A percentile compares a stretch with the other conserved stretches of the same genome.
Evolutionary conservation across 208 protist species (phyloP).

Genomic region (Wallacemonas collosoma): DNA sequence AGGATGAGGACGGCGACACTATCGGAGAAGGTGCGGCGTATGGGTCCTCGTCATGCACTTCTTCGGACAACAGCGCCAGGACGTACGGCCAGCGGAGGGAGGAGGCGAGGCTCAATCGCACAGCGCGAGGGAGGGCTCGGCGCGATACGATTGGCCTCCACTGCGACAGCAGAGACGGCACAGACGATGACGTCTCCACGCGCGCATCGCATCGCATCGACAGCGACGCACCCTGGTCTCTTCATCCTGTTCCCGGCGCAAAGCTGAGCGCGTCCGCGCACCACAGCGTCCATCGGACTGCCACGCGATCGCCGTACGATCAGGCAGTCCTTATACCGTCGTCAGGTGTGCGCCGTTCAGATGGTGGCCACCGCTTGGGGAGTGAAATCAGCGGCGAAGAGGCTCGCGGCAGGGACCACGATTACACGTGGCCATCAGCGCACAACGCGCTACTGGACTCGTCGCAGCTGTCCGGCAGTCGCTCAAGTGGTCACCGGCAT

Average conservation of each 20-base stretch:
- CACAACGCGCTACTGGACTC: neutral
- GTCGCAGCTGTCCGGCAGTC: neutral
- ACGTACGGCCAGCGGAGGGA: constrained; percentile 4
- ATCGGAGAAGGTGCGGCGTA: no score
- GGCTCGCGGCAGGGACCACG: neutral
- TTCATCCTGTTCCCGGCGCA: neutral
- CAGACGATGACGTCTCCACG: neutral
- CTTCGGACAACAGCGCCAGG: constrained; percentile 1
- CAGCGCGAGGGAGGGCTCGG: neutral
- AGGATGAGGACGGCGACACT: no score
- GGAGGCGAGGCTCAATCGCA: neutral
- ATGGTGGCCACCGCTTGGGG: neutral
- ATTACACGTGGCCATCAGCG: neutral
- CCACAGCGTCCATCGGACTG: neutral
- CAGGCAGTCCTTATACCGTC: neutral
- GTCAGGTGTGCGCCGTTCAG: neutral
- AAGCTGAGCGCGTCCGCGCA: neutral
- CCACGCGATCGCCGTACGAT: neutral
- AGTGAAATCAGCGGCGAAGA: neutral
- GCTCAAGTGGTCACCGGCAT: neutral
- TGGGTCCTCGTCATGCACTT: neutral
- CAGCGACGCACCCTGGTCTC: neutral
- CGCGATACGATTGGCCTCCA: constrained; percentile 5
- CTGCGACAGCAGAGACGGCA: neutral
- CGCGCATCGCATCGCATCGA: neutral